phyloP scores from a whole-genome alignment of 2,329 filamentous ascomycete species.

The Venturia oleaginea region DNA sequence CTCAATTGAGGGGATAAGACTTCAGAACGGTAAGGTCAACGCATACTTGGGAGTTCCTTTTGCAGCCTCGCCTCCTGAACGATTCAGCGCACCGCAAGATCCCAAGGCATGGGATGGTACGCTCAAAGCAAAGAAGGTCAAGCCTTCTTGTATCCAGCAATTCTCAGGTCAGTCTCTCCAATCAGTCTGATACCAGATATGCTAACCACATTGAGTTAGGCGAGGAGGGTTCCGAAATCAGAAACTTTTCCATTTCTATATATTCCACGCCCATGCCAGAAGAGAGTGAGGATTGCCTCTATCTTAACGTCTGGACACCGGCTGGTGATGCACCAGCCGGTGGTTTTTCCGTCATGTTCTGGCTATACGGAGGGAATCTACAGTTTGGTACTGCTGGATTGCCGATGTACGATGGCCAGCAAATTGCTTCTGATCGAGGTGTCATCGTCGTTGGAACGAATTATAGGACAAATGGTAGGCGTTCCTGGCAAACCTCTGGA shows the following conservation, averaged over 20 bases:
- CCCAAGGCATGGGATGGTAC: conserved; percentile 15
- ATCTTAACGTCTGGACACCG: conserved; percentile 27
- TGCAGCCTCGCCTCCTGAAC: conserved; percentile 23
- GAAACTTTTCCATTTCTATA: conserved; percentile 23
- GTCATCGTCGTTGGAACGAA: conserved; percentile 27
- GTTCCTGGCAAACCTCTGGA: background rate
- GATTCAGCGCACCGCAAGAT: conserved; percentile 23
- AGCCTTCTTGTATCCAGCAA: conserved; percentile 7
- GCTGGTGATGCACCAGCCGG: conserved; percentile 20
- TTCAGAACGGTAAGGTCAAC: conserved; percentile 20
- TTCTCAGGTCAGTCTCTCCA: background rate
- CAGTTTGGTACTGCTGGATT: conserved; percentile 25
- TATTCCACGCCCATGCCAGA: conserved; percentile 25
- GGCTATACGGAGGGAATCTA: conserved; percentile 26
- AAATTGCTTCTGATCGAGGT: conserved; percentile 26
- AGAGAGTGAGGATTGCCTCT: conserved; percentile 28
- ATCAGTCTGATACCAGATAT: background rate
- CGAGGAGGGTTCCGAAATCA: conserved; percentile 19
- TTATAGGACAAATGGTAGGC: conserved; percentile 26
- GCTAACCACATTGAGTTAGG: background rate
- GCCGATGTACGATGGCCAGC: conserved; percentile 24
- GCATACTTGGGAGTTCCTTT: conserved; percentile 28
- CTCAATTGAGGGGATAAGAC: background rate
- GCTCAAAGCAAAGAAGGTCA: conserved; percentile 3
- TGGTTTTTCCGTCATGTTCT: conserved; percentile 26